Evolutionary conservation across 345 rosid species (phyloP).

Genomic region (Turritis glabra): DNA sequence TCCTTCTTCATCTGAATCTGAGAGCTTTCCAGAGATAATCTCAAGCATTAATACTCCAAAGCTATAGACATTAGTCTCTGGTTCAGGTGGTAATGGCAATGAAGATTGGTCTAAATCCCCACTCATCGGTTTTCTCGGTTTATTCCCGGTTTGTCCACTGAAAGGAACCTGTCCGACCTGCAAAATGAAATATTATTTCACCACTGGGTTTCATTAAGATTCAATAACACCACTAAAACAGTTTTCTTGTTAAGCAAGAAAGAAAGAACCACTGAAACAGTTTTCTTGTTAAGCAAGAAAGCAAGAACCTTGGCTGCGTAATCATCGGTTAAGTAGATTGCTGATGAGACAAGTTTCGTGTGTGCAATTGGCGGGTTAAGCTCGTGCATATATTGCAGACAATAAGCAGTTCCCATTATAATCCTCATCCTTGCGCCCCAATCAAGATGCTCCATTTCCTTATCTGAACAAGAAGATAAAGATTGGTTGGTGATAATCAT

Average conservation of each 20-base stretch:
- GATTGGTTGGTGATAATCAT: conserved; percentile 15
- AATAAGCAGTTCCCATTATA: conserved; percentile 90
- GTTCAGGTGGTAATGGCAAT: conserved; percentile 50
- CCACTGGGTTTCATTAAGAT: background rate
- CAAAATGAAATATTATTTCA: background rate
- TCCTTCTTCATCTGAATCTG: conserved; percentile 66
- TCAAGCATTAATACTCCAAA: conserved; percentile 85
- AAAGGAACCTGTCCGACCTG: conserved; percentile 66
- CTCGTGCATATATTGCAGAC: conserved; percentile 91
- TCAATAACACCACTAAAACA: background rate
- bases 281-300: conserved; percentile 21
- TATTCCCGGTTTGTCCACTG: conserved; percentile 32
- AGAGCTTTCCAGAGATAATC: conserved; percentile 80
- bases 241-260: conserved; percentile 18
- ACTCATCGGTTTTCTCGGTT: conserved; percentile 42
- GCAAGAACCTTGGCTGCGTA: conserved; percentile 83
- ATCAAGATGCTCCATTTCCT: conserved; percentile 91
- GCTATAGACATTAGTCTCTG: conserved; percentile 64
- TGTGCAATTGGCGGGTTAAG: conserved; percentile 76
- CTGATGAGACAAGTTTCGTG: conserved; percentile 44
- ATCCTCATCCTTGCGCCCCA: conserved; percentile 85
- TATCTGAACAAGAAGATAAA: conserved; percentile 46
- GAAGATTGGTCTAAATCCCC: conserved; percentile 49
- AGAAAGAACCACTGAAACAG: conserved; percentile 35
- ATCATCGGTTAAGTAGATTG: conserved; percentile 77